phyloP scores from a whole-genome alignment of 768 basidiomycete species.

The Pulveroboletus sp. region DNA sequence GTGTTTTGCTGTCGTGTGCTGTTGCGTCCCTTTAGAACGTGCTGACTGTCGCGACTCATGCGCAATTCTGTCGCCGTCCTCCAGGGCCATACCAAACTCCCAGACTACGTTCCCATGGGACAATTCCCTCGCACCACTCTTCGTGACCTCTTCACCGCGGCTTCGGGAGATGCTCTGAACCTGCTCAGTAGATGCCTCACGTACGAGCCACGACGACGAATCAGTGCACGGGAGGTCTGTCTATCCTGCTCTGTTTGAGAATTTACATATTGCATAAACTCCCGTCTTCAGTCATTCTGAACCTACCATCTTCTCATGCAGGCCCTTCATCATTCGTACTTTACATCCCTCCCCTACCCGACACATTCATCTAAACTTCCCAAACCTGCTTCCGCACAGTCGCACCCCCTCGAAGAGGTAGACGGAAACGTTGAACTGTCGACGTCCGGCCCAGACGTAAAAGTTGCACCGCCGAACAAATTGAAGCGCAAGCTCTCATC shows the following conservation, averaged over 20 bases:
- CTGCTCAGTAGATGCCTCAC: conserved; percentile 73
- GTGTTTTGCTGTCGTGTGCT: conserved; percentile 21
- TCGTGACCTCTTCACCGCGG: conserved; percentile 86
- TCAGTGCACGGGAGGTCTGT: conserved; percentile 72
- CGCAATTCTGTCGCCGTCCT: not conserved
- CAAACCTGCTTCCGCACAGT: conserved; percentile 49
- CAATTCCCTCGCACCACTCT: conserved; percentile 81
- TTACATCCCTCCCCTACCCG: conserved; percentile 80
- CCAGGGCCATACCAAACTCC: conserved; percentile 86
- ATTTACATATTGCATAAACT: not conserved
- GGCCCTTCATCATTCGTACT: conserved; percentile 87
- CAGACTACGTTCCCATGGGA: conserved; percentile 83
- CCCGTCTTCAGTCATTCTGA: not conserved
- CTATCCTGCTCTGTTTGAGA: not conserved
- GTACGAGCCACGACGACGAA: conserved; percentile 82
- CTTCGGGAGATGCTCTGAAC: conserved; percentile 79
- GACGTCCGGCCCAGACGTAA: conserved; percentile 46
- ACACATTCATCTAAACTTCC: conserved; percentile 88
- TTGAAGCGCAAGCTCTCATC: conserved; percentile 71
- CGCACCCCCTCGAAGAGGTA: conserved; percentile 68
- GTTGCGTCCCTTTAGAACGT: not conserved
- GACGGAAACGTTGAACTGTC: conserved; percentile 65
- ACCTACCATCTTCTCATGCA: conserved; percentile 24
- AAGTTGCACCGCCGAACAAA: conserved; percentile 46
- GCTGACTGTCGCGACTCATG: not conserved